Evolutionary conservation across 352 stramenopile species (phyloP), one percentile per base, ranked within the genome.

Genomic region (Pythium pyrilobum): DNA sequence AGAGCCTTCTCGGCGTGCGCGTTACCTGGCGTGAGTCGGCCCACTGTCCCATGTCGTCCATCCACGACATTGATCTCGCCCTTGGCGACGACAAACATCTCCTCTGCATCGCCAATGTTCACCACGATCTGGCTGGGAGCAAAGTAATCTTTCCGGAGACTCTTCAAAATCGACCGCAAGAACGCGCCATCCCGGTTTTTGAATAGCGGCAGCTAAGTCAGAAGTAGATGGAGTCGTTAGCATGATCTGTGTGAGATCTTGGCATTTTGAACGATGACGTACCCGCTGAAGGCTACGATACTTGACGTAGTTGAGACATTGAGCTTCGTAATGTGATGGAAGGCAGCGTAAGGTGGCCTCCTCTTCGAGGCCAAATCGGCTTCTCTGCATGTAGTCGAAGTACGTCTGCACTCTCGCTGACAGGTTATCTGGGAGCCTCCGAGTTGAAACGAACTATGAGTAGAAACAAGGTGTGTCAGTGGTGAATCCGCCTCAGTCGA

Each of bases 341-440:
- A 71, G 29, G 2, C 25, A 38, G 16, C 49, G 36, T 1, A 71
- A 36, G 3, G 65, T 55, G 3, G 44, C 20, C 23, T 71, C 59
- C 41, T 71, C 64, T 45, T 71, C 58, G 0, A 71, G 42, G 16
- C 64, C 64, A 44, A 64, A 80, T 3, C 79, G 72, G 2, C 77
- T 87, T 1, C 74, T 71, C 48, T 89, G 72, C 79, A 89, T 87
- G 33, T 87, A 89, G 34, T 84, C 71, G 36, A 83, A 87, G 50
- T 87, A 89, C 20, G 67, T 62, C 16, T 69, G 64, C 25, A 89
- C 73, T 6, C 65, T 58, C 0, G 28, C 33, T 1, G 62, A 40
- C 1, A 87, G 53, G 5, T 69, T 38, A 2, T 13, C 36, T 12
- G 74, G 36, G 7, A 81, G 53, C n/a, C 74, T 72, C 11, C 76